These are phyloP conservation scores for Triticum timopheevii DNA, from an alignment of 176 grass and related monocot genomes.

Conservation along the genomic window DNA sequence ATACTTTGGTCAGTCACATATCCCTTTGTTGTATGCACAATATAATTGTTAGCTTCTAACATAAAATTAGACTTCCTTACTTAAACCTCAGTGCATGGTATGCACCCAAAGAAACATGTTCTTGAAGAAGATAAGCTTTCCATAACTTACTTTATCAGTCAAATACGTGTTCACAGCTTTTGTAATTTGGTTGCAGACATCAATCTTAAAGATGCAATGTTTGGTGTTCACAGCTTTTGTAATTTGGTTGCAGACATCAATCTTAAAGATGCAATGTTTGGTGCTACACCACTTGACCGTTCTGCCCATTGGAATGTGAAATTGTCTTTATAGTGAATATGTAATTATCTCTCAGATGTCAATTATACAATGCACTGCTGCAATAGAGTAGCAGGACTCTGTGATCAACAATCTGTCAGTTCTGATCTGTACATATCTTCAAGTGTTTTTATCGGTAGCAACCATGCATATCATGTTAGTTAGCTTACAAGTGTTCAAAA, in stretches of 20 bases:
- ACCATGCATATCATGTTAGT: not conserved
- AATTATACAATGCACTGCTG: not conserved
- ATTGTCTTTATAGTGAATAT: not conserved
- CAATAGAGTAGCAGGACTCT: not conserved
- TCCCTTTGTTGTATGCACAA: not conserved
- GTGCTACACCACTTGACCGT: conserved; percentile 3
- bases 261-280: conserved; percentile 5
- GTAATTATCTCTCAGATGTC: not conserved
- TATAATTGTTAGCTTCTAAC: not conserved
- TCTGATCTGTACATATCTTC: not conserved
- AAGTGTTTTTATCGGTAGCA: not conserved
- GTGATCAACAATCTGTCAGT: not conserved
- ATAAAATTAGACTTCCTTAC: not conserved
- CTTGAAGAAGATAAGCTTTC: not conserved
- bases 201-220: not conserved
- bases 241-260: not conserved
- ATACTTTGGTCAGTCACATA: not conserved
- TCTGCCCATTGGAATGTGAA: not conserved
- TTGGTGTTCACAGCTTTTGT: not conserved
- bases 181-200: conserved; percentile 9
- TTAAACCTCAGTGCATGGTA: not conserved
- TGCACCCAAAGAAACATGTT: not conserved
- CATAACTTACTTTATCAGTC: not conserved
- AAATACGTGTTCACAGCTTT: not conserved
- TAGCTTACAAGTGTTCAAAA: conserved; percentile 28